These are phyloP conservation scores for Aspergillus novofumigatus DNA, from an alignment of 2,329 filamentous ascomycete species.

Conservation along the genomic window DNA sequence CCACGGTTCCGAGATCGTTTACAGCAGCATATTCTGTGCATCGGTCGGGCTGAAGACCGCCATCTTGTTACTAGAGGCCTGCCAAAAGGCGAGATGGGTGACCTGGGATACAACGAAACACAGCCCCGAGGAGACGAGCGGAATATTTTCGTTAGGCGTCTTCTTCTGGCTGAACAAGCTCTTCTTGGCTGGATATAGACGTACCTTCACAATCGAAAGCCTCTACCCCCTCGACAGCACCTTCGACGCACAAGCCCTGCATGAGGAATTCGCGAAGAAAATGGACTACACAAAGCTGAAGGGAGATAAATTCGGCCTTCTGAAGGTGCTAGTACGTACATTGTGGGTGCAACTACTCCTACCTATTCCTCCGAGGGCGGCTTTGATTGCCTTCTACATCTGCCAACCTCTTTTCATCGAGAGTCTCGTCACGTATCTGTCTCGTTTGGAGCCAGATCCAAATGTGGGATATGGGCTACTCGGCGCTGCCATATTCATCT, in stretches of 20 bases:
- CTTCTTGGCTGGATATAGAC: conserved; percentile 24
- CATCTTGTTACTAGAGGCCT: no score
- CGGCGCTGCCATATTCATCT: no score
- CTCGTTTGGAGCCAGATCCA: not conserved
- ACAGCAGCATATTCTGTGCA: no score
- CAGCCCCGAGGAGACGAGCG: no score
- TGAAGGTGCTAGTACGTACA: no score
- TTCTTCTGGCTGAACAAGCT: no score
- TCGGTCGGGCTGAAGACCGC: no score
- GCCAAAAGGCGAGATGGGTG: no score
- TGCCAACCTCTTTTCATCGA: conserved; percentile 25
- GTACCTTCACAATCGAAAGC: conserved; percentile 24
- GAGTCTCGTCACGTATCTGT: conserved; percentile 12
- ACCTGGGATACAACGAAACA: no score
- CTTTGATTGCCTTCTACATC: conserved; percentile 22
- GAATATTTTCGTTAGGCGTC: no score
- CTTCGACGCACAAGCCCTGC: conserved; percentile 1
- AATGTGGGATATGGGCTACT: no score
- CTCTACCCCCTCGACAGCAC: conserved; percentile 18
- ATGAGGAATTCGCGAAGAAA: conserved; percentile 5
- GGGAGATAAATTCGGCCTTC: not conserved
- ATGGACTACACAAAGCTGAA: conserved; percentile 7
- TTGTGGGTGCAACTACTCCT: conserved; percentile 19
- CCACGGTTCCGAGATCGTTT: no score
- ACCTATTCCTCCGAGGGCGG: conserved; percentile 20